Evolutionary conservation across 2,329 filamentous ascomycete species (phyloP).

Genomic region (Rhinocladiella mackenziei): DNA sequence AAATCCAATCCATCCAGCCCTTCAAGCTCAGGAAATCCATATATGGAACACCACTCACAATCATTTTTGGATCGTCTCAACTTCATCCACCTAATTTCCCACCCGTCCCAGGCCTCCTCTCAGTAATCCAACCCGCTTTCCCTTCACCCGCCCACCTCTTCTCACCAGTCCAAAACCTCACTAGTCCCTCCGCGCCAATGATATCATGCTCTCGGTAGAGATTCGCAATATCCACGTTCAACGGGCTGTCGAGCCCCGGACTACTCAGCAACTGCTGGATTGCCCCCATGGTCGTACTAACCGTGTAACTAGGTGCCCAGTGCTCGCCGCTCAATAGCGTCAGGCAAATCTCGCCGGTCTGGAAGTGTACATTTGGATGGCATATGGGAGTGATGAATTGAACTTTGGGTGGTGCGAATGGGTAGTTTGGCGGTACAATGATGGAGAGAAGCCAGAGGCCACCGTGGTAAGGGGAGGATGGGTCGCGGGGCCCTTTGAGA

Average conservation of each 20-base stretch:
- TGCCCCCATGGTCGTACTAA: slow-evolving; percentile 49
- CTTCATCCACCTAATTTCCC: slow-evolving; percentile 20
- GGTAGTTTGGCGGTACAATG: slow-evolving; percentile 71
- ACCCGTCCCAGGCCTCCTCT: slow-evolving; percentile 25
- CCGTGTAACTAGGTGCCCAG: slow-evolving; percentile 83
- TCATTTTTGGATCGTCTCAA: neutral
- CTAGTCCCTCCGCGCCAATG: slow-evolving; percentile 44
- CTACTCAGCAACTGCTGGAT: slow-evolving; percentile 47
- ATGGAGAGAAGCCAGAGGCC: slow-evolving; percentile 84
- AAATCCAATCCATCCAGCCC: too few species aligned
- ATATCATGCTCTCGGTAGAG: slow-evolving; percentile 44
- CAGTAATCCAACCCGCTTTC: slow-evolving; percentile 27
- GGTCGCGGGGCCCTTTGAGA: slow-evolving; percentile 51
- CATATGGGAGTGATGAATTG: slow-evolving; percentile 78
- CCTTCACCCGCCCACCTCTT: slow-evolving; percentile 43
- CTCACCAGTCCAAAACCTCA: slow-evolving; percentile 46
- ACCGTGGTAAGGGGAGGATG: slow-evolving; percentile 38
- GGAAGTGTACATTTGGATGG: slow-evolving; percentile 73
- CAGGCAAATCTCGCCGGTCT: slow-evolving; percentile 86
- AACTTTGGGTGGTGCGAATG: slow-evolving; percentile 70
- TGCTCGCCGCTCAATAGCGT: slow-evolving; percentile 69
- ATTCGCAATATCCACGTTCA: slow-evolving; percentile 48
- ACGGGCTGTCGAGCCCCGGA: slow-evolving; percentile 45
- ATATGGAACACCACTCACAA: too few species aligned
- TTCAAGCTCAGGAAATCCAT: too few species aligned